A percentile compares a stretch with the other conserved stretches of the same genome.
Evolutionary conservation across 495 filamentous ascomycete genomes (phyloP).

Genomic region (Pyrenula aspistea): DNA sequence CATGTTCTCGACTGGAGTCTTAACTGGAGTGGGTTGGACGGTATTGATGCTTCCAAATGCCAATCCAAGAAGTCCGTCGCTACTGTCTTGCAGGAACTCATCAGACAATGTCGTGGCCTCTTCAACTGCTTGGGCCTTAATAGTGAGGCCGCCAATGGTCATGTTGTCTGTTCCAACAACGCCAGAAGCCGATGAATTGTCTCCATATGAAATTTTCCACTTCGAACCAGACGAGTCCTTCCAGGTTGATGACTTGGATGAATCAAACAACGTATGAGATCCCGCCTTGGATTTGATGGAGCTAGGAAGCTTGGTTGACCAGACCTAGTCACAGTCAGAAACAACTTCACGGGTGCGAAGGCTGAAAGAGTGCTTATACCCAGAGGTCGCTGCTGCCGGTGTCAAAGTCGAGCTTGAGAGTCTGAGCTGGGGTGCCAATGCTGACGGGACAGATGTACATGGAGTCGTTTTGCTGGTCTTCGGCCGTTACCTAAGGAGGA

Average conservation of each 20-base stretch:
- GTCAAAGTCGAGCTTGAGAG: constrained; percentile 58
- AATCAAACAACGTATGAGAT: constrained; percentile 42
- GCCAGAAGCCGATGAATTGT: constrained; percentile 59
- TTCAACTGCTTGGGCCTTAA: constrained; percentile 59
- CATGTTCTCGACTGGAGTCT: constrained; percentile 71
- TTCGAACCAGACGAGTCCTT: constrained; percentile 31
- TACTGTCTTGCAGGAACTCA: constrained; percentile 43
- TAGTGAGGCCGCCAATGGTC: constrained; percentile 51
- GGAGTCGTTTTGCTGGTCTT: constrained; percentile 64
- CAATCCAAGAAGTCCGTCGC: constrained; percentile 67
- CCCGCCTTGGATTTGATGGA: constrained; percentile 16
- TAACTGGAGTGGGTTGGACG: constrained; percentile 44
- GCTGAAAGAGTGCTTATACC: constrained; percentile 29
- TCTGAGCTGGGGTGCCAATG: constrained; percentile 61
- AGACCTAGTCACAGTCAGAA: constrained; percentile 33
- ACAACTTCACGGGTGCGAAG: constrained; percentile 2
- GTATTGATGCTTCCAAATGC: constrained; percentile 63
- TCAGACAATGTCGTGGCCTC: constrained; percentile 52
- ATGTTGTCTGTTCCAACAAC: constrained; percentile 59
- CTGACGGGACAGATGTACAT: constrained; percentile 54
- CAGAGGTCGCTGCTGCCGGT: constrained; percentile 69
- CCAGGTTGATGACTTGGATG: constrained; percentile 51
- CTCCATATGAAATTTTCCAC: constrained; percentile 67
- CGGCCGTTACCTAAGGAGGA: constrained; percentile 47
- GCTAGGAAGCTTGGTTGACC: constrained; percentile 44